A percentile compares a stretch with the other conserved stretches of the same genome.
phyloP scores from a whole-genome alignment of 768 basidiomycete genomes.

The Boletus pseudopeckii region DNA sequence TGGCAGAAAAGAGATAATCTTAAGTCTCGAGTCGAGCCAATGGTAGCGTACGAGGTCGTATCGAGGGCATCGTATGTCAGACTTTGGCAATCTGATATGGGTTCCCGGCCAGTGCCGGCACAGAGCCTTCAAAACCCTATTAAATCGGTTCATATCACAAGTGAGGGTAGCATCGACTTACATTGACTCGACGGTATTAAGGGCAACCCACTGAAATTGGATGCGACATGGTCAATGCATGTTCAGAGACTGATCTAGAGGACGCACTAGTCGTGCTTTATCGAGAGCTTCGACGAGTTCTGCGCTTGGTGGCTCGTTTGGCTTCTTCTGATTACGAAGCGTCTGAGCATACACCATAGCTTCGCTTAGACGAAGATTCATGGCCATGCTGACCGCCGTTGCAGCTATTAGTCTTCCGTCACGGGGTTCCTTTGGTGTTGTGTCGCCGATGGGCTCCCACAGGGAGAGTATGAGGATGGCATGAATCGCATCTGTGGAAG shows the following conservation, averaged over 20 bases:
- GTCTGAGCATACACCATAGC: slow-evolving; percentile 33
- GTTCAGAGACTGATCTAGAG: slow-evolving; percentile 2
- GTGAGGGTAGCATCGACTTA: slow-evolving; percentile 13
- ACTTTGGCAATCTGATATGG: slow-evolving; percentile 34
- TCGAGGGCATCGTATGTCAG: slow-evolving; percentile 32
- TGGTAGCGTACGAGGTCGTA: slow-evolving; percentile 21
- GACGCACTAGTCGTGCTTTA: slow-evolving; percentile 38
- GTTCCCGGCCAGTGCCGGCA: slow-evolving; percentile 40
- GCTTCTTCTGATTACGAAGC: slow-evolving; percentile 30
- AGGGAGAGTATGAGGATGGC: slow-evolving; percentile 42
- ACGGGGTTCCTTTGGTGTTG: slow-evolving; percentile 28
- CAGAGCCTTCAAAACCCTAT: slow-evolving; percentile 34
- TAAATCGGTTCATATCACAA: background rate
- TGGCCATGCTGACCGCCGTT: slow-evolving; percentile 45
- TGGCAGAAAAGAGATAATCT: slow-evolving; percentile 38
- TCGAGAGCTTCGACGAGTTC: slow-evolving; percentile 35
- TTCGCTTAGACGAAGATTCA: slow-evolving; percentile 39
- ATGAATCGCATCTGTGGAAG: slow-evolving; percentile 40
- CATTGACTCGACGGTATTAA: slow-evolving; percentile 41
- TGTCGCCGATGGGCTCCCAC: slow-evolving; percentile 41
- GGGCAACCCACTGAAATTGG: slow-evolving; percentile 36
- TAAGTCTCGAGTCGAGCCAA: slow-evolving; percentile 30
- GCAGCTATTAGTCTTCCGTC: slow-evolving; percentile 41
- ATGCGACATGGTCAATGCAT: slow-evolving; percentile 15
- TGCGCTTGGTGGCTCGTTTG: slow-evolving; percentile 22